phyloP scores from a whole-genome alignment of 148 eudicot species.

The Drosera capensis region DNA sequence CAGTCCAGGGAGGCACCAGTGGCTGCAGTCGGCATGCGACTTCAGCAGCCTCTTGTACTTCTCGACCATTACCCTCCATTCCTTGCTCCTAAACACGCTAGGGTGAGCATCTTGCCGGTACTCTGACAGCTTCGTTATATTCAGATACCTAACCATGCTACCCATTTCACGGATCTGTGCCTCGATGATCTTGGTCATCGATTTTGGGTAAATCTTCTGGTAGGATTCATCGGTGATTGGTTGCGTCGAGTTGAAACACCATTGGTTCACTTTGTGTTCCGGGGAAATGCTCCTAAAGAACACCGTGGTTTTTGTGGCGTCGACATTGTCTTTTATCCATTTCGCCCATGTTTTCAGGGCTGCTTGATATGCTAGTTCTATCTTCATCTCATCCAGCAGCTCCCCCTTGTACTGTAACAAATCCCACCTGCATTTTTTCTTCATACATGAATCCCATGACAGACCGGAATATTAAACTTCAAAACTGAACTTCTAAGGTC shows the following conservation, averaged over 20 bases:
- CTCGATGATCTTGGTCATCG: constrained; percentile 14
- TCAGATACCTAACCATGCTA: constrained; percentile 23
- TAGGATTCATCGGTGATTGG: constrained; percentile 29
- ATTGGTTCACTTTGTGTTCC: constrained; percentile 20
- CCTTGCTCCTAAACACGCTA: constrained; percentile 13
- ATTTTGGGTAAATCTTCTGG: constrained; percentile 8
- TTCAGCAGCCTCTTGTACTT: constrained; percentile 1
- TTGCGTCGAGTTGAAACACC: constrained; percentile 34
- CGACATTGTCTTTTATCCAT: constrained; percentile 24
- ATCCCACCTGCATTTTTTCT: constrained; percentile 31
- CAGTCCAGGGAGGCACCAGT: constrained; percentile 92
- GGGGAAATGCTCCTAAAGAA: constrained; percentile 40
- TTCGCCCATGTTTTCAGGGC: constrained; percentile 38
- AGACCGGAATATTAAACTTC: neutral
- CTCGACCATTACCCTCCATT: constrained; percentile 7
- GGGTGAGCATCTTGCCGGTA: constrained; percentile 48
- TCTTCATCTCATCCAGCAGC: constrained; percentile 17
- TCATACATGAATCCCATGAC: neutral
- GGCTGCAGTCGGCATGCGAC: constrained; percentile 44
- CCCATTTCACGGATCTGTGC: constrained; percentile 11
- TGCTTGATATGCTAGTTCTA: constrained; percentile 19
- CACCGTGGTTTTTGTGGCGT: constrained; percentile 24
- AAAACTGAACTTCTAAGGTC: neutral
- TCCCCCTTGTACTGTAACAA: constrained; percentile 15
- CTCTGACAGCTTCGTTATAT: constrained; percentile 32